Percentiles rank a stretch among this genome's conserved stretches.
These are phyloP conservation scores for Populus nigra DNA, from an alignment of 345 rosid species.

Conservation along the genomic window DNA sequence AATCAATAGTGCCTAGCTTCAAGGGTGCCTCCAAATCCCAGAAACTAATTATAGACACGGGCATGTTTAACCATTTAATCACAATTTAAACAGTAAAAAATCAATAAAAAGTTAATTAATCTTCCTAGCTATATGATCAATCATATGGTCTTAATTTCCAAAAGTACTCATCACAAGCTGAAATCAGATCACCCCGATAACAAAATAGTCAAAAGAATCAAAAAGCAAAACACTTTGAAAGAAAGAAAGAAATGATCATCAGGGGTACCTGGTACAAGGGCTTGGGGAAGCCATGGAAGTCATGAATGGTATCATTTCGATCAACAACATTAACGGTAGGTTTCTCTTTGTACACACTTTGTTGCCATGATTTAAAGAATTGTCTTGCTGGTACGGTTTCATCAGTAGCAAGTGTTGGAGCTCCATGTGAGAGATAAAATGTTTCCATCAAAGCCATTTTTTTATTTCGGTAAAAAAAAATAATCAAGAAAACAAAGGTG, in stretches of 20 bases:
- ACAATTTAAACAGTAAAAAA: neutral
- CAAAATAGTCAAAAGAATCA: neutral
- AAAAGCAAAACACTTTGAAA: neutral
- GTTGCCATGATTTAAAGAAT: conserved; percentile 63
- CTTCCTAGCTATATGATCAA: no score
- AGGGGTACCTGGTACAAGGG: conserved; percentile 62
- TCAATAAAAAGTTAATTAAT: no score
- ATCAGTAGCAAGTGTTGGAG: conserved; percentile 75
- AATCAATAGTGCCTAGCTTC: neutral
- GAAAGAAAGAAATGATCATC: neutral
- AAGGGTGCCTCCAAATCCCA: neutral
- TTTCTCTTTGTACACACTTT: conserved; percentile 27
- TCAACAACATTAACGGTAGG: conserved; percentile 65
- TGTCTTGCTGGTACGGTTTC: conserved; percentile 56
- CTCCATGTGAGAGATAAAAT: conserved; percentile 74
- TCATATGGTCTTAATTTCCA: no score
- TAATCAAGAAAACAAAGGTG: no score
- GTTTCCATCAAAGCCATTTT: conserved; percentile 40
- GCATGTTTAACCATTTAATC: neutral
- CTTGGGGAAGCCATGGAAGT: conserved; percentile 76
- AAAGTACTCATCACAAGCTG: neutral
- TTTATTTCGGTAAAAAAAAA: neutral
- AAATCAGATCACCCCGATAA: neutral
- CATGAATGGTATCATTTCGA: conserved; percentile 64
- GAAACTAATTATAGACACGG: no score